Percentiles rank a stretch among this genome's conserved stretches.
Conservation (phyloP, 176 grass and related monocot species). For the Oryza meridionalis region DNA sequence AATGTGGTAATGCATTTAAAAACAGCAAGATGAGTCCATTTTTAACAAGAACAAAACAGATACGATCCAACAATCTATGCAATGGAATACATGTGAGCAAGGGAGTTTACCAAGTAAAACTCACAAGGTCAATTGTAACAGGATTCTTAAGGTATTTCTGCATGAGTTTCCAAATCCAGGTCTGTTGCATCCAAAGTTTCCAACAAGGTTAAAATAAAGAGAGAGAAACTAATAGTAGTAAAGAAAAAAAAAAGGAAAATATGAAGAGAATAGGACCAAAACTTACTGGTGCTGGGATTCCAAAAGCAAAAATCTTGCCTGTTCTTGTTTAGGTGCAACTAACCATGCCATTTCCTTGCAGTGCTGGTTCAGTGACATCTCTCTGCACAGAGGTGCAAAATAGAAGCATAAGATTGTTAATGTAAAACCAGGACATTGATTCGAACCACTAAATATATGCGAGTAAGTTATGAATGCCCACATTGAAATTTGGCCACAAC, state of each 20-base stretch:
- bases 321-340: constrained; percentile 94
- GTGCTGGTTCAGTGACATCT: constrained; percentile 92
- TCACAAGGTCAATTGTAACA: constrained; percentile 81
- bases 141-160: constrained; percentile 77
- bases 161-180: constrained; percentile 78
- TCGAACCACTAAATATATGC: not conserved
- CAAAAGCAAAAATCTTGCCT: constrained; percentile 95
- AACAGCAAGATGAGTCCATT: not conserved
- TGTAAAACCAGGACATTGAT: not conserved
- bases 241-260: not conserved
- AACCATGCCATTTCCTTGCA: constrained; percentile 96
- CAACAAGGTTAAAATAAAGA: not conserved
- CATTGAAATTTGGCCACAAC: too few relatives aligned
- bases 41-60: not conserved
- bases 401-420: constrained; percentile 18
- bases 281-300: constrained; percentile 80
- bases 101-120: constrained; percentile 27
- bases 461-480: not conserved
- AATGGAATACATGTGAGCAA: not conserved
- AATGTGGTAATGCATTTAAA: not conserved
- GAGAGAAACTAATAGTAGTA: not conserved
- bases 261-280: not conserved
- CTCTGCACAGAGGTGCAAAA: constrained; percentile 50
- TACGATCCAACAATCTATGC: not conserved
- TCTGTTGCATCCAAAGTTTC: constrained; percentile 45